phyloP scores from a whole-genome alignment of 768 basidiomycete species.

The Mrakia frigida region DNA sequence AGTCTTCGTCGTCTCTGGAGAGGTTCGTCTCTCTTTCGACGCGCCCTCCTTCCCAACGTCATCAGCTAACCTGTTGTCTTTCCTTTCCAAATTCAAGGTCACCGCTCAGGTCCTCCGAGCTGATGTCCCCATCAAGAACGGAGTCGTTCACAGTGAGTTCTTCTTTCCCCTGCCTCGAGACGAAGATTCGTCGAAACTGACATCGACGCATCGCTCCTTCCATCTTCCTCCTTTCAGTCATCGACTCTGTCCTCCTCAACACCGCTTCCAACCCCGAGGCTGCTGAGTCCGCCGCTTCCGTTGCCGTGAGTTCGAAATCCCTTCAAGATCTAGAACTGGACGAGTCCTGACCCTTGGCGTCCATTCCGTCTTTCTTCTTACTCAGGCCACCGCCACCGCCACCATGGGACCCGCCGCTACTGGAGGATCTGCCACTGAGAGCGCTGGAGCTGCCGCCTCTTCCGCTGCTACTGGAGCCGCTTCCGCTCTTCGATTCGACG shows the following conservation, averaged over 20 bases:
- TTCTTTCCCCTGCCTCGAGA: neutral
- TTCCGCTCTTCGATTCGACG: neutral
- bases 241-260: slow-evolving; percentile 7
- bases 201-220: neutral
- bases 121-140: slow-evolving; percentile 6
- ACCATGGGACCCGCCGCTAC: neutral
- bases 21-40: no score
- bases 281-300: slow-evolving; percentile 1
- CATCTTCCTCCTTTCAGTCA: neutral
- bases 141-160: slow-evolving; percentile 12
- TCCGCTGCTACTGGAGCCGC: neutral
- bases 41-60: no score
- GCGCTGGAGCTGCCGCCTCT: neutral
- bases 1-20: slow-evolving; percentile 1
- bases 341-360: neutral
- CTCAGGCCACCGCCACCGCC: neutral
- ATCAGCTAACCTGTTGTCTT: no score
- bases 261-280: slow-evolving; percentile 4
- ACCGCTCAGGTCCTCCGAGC: slow-evolving; percentile 8
- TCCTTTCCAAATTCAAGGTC: neutral
- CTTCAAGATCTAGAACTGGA: neutral
- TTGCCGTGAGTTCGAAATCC: neutral
- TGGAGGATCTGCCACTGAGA: neutral
- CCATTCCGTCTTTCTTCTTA: neutral
- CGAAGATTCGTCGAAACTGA: neutral